These are phyloP conservation scores for Pleurotus tuber-regium DNA, from an alignment of 768 basidiomycete species.

Conservation along the genomic window DNA sequence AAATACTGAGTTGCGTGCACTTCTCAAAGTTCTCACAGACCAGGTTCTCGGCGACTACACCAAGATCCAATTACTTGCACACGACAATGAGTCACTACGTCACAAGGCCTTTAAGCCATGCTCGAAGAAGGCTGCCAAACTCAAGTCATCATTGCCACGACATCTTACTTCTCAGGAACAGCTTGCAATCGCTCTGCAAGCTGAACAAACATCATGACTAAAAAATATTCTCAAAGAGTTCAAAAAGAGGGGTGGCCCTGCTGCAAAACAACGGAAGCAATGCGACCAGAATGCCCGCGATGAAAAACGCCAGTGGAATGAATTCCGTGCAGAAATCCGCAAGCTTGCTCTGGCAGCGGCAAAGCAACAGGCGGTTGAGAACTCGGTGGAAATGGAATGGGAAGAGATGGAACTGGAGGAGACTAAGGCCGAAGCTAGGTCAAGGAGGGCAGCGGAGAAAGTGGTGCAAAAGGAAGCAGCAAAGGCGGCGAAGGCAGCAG, in stretches of 20 bases:
- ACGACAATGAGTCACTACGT: neutral
- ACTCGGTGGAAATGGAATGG: neutral
- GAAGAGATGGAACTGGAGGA: conserved; percentile 1
- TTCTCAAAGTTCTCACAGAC: neutral
- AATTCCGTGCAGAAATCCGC: too few species aligned
- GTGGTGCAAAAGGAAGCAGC: neutral
- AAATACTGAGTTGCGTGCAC: neutral
- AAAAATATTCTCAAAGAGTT: too few species aligned
- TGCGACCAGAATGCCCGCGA: too few species aligned
- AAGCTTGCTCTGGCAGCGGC: too few species aligned
- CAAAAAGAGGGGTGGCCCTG: too few species aligned
- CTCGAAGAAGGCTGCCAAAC: neutral
- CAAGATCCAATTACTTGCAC: neutral
- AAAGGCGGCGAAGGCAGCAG: neutral
- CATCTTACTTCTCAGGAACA: neutral
- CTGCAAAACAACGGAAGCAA: too few species aligned
- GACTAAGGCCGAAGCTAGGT: neutral
- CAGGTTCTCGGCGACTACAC: neutral
- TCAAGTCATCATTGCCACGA: neutral
- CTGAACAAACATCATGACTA: neutral
- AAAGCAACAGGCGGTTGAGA: neutral
- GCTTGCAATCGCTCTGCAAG: neutral
- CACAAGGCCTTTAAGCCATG: neutral
- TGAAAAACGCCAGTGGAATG: too few species aligned
- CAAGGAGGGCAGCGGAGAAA: neutral